Evolutionary conservation across 345 rosid species (phyloP).

Genomic region (Salix exigua): DNA sequence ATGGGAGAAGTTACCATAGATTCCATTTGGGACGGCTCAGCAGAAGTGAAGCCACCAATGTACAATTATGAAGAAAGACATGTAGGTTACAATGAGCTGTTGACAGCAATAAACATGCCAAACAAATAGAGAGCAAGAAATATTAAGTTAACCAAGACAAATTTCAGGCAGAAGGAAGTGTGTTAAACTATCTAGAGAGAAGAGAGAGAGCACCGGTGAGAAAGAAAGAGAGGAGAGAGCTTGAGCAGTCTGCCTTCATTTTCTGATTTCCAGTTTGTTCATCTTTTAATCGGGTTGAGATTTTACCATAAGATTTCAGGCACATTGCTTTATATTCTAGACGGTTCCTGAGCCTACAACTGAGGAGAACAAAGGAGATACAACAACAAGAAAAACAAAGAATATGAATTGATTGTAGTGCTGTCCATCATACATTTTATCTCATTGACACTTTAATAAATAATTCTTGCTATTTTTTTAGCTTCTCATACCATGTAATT

Average conservation of each 20-base stretch:
- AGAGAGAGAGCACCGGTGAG: too few species aligned
- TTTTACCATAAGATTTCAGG: background rate
- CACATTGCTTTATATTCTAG: background rate
- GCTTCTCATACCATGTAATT: too few species aligned
- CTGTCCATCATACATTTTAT: too few species aligned
- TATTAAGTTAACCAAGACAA: background rate
- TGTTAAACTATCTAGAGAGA: background rate
- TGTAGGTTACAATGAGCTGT: constrained; percentile 18
- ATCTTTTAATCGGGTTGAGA: too few species aligned
- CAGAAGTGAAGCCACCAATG: constrained; percentile 15
- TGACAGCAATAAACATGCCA: background rate
- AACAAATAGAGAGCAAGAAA: background rate
- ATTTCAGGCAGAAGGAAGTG: background rate
- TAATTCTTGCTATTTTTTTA: too few species aligned
- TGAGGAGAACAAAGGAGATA: too few species aligned
- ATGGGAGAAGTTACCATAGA: constrained; percentile 56
- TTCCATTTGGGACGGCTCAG: constrained; percentile 82
- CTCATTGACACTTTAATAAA: too few species aligned
- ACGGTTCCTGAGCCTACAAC: too few species aligned
- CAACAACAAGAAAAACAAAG: too few species aligned
- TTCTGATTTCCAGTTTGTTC: too few species aligned
- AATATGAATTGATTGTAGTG: too few species aligned
- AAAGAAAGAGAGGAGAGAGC: background rate
- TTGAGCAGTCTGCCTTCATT: too few species aligned
- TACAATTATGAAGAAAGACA: constrained; percentile 18